phyloP scores from a whole-genome alignment of 192 early-diverging fungal species.

The Umbelopsis sp. region DNA sequence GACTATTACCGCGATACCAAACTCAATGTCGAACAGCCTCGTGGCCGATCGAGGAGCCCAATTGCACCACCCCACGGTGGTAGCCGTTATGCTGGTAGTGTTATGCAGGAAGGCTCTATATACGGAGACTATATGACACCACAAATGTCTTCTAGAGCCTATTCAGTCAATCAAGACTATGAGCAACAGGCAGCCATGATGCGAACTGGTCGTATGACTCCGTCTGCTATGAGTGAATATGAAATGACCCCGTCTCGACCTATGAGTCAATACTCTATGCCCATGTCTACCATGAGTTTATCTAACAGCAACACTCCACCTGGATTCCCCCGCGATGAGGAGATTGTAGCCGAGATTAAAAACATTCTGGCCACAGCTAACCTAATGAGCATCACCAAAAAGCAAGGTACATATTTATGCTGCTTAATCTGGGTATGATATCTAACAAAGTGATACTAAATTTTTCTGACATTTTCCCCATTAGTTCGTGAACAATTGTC shows the following conservation, averaged over 20 bases:
- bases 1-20: constrained; percentile 42
- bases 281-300: constrained; percentile 29
- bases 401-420: constrained; percentile 61
- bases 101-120: constrained; percentile 27
- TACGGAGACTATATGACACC: constrained; percentile 28
- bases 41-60: constrained; percentile 23
- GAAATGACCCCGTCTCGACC: constrained; percentile 19
- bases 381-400: constrained; percentile 99
- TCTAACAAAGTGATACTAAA: no score
- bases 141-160: constrained; percentile 13
- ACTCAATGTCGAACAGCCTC: constrained; percentile 23
- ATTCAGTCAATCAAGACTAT: constrained; percentile 25
- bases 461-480: constrained; percentile 36
- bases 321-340: constrained; percentile 65
- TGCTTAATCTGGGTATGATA: no score
- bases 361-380: constrained; percentile 87
- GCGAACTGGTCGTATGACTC: constrained; percentile 12
- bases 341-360: constrained; percentile 67
- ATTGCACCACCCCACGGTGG: not conserved
- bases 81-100: constrained; percentile 25
- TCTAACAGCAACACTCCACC: constrained; percentile 22
- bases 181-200: constrained; percentile 20
- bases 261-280: constrained; percentile 40
- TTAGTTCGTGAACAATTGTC: constrained; percentile 91
- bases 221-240: constrained; percentile 10